Evolutionary conservation across 345 rosid species (phyloP).

Genomic region (Linum usitatissimum): DNA sequence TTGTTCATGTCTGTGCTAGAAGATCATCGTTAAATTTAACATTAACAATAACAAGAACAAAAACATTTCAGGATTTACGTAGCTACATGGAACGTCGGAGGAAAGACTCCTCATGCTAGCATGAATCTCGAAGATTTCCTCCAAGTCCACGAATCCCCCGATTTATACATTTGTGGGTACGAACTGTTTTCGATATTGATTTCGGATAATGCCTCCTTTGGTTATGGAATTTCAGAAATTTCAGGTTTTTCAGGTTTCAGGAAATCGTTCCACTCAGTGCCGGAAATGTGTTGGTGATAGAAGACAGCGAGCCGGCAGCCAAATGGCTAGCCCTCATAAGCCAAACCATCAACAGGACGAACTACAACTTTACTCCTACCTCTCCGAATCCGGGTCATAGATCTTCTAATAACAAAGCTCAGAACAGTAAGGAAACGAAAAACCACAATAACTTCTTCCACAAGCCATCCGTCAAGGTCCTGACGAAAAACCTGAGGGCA

Average conservation of each 20-base stretch:
- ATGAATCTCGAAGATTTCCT: slow-evolving; percentile 82
- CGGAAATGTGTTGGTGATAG: slow-evolving; percentile 82
- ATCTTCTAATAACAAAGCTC: slow-evolving; percentile 10
- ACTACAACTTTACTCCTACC: slow-evolving; percentile 23
- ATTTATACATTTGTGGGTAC: slow-evolving; percentile 88
- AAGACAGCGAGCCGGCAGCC: slow-evolving; percentile 94
- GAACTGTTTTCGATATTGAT: slow-evolving; percentile 7
- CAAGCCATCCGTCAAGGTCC: slow-evolving; percentile 64
- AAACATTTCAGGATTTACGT: slow-evolving; percentile 49
- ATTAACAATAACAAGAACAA: neutral
- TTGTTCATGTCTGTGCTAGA: neutral
- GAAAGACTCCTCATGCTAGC: slow-evolving; percentile 56
- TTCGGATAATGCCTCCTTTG: neutral
- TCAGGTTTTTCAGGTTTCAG: slow-evolving; percentile 84
- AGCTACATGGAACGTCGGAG: slow-evolving; percentile 96
- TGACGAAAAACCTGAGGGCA: slow-evolving; percentile 52
- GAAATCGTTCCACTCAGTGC: slow-evolving; percentile 93
- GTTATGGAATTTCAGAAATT: neutral
- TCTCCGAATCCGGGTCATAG: slow-evolving; percentile 21
- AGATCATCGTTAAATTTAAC: slow-evolving; percentile 1
- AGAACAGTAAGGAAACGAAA: slow-evolving; percentile 32
- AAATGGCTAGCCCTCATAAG: slow-evolving; percentile 82
- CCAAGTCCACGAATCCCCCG: slow-evolving; percentile 73
- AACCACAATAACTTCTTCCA: slow-evolving; percentile 46
- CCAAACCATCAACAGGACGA: slow-evolving; percentile 67